These are phyloP conservation scores for Pyrenophora seminiperda DNA, from an alignment of 2,329 filamentous ascomycete genomes.

Conservation along the genomic window DNA sequence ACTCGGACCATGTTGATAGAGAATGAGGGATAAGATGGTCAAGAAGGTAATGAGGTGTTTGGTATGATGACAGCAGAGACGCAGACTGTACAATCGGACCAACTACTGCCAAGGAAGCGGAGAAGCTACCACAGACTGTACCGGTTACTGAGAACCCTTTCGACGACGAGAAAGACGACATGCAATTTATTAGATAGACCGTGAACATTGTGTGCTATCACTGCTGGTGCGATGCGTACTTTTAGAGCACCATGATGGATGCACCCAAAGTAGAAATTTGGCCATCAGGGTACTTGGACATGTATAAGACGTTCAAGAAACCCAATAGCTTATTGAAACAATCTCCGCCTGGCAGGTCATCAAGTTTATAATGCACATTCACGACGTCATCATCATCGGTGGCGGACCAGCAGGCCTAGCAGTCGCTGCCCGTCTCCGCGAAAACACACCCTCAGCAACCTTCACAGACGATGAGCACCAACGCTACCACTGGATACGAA, in stretches of 20 bases:
- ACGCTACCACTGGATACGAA: conserved; percentile 77
- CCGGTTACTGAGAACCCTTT: too few species aligned
- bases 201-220: too few species aligned
- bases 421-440: conserved; percentile 71
- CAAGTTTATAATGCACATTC: conserved; percentile 39
- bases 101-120: too few species aligned
- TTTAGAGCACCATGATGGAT: conserved; percentile 35
- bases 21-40: too few species aligned
- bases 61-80: too few species aligned
- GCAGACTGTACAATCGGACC: too few species aligned
- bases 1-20: too few species aligned
- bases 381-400: conserved; percentile 75
- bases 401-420: conserved; percentile 76
- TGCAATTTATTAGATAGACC: too few species aligned
- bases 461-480: conserved; percentile 85
- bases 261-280: conserved; percentile 7
- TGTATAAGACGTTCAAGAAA: conserved; percentile 1
- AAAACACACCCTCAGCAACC: conserved; percentile 74
- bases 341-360: background rate
- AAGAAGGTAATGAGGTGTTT: too few species aligned
- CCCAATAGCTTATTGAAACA: background rate
- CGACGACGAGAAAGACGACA: too few species aligned
- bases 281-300: conserved; percentile 30
- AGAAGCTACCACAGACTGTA: too few species aligned
- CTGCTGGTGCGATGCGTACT: background rate